Conservation (phyloP, 768 basidiomycete species). For the Leccinum fibrillosum region DNA sequence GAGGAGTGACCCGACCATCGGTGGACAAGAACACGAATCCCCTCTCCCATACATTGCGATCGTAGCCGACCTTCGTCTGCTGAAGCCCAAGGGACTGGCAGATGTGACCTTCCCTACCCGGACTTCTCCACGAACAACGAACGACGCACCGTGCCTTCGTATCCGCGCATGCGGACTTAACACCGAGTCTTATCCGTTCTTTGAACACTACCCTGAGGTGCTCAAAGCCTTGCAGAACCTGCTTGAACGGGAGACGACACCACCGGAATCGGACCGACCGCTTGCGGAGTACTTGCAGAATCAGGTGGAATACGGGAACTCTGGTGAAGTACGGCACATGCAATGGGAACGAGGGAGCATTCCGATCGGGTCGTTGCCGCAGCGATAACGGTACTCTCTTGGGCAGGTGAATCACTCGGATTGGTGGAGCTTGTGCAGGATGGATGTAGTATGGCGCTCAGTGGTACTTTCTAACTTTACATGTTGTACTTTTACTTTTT, state of each 20-base stretch:
- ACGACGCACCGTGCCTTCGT: not conserved
- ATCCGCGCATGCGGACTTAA: not conserved
- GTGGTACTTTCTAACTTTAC: too few relatives aligned
- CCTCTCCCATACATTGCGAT: not conserved
- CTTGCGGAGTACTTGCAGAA: not conserved
- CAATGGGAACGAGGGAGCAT: not conserved
- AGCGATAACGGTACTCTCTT: not conserved
- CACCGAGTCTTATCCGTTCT: not conserved
- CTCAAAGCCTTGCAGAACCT: not conserved
- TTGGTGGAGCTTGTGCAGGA: not conserved
- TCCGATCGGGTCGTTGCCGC: not conserved
- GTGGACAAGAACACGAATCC: not conserved
- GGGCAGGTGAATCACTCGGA: not conserved
- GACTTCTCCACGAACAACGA: not conserved
- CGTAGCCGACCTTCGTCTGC: not conserved
- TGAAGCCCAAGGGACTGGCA: not conserved
- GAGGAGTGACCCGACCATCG: not conserved
- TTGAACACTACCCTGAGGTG: not conserved
- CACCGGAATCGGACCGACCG: not conserved
- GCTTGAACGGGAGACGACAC: not conserved
- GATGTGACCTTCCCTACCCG: not conserved
- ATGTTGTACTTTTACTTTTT: too few relatives aligned
- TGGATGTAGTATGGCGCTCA: too few relatives aligned
- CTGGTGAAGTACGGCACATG: not conserved
- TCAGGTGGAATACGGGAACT: not conserved